A percentile compares a stretch with the other conserved stretches of the same genome.
These are phyloP conservation scores for Penicillium soppii DNA, from an alignment of 495 filamentous ascomycete species.

Conservation along the genomic window DNA sequence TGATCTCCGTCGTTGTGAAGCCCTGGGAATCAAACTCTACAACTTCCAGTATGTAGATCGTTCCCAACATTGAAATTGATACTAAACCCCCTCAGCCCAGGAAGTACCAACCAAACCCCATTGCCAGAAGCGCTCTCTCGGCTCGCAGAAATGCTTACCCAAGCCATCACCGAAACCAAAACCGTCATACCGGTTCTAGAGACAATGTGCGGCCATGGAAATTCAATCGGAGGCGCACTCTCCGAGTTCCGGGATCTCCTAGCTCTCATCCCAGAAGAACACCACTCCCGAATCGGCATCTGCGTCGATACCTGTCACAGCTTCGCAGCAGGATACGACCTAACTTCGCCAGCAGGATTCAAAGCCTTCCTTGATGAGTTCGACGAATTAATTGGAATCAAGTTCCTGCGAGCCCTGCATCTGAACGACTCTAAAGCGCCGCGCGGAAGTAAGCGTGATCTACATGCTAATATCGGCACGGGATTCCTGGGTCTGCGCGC, in stretches of 20 bases:
- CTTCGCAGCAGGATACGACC: conserved; percentile 90
- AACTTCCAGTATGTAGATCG: conserved; percentile 77
- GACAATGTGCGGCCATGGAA: conserved; percentile 90
- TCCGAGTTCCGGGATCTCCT: conserved; percentile 86
- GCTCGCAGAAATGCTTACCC: conserved; percentile 76
- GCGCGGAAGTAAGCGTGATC: conserved; percentile 69
- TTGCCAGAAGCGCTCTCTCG: conserved; percentile 70
- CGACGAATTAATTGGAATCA: conserved; percentile 71
- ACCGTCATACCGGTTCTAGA: conserved; percentile 82
- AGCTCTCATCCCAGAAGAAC: conserved; percentile 57
- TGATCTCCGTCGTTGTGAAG: conserved; percentile 83
- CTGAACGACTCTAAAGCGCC: conserved; percentile 94
- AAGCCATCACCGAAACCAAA: conserved; percentile 70
- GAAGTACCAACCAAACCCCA: conserved; percentile 65
- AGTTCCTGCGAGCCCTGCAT: conserved; percentile 82
- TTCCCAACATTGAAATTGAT: neutral
- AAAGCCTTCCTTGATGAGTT: conserved; percentile 70
- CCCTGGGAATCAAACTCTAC: conserved; percentile 85
- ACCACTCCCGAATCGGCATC: conserved; percentile 87
- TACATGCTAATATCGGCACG: conserved; percentile 92
- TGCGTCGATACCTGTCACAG: conserved; percentile 97
- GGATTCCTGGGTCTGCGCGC: conserved; percentile 87
- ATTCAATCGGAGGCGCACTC: conserved; percentile 81
- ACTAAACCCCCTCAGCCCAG: conserved; percentile 54
- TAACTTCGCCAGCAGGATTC: conserved; percentile 74